These are phyloP conservation scores for Tetracladium setigerum DNA, from an alignment of 495 filamentous ascomycete species.

Conservation along the genomic window DNA sequence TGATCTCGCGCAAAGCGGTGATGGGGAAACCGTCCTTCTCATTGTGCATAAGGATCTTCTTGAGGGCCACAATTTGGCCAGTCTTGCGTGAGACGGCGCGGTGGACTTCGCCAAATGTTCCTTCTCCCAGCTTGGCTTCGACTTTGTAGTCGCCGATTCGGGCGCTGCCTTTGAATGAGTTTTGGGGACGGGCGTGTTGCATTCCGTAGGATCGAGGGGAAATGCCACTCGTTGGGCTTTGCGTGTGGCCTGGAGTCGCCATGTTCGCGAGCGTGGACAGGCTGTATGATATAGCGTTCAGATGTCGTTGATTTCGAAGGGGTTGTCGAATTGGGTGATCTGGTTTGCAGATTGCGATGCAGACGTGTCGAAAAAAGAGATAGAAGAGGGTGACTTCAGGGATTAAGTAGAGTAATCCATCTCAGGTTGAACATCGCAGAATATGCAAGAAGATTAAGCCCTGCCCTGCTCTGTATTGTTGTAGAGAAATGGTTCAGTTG, in stretches of 20 bases:
- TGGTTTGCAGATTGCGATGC: too few relatives aligned
- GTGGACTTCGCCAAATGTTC: constrained; percentile 96
- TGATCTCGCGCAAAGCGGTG: constrained; percentile 81
- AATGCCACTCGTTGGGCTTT: constrained; percentile 11
- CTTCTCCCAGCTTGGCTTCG: constrained; percentile 87
- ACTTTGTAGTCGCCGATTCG: constrained; percentile 84
- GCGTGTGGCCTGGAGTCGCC: constrained; percentile 15
- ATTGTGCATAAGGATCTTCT: constrained; percentile 90
- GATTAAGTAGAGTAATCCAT: too few relatives aligned
- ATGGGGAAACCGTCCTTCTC: constrained; percentile 81
- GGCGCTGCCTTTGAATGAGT: constrained; percentile 74
- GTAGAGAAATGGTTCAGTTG: too few relatives aligned
- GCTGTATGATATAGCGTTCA: not conserved
- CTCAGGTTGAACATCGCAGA: too few relatives aligned
- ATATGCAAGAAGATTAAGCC: too few relatives aligned
- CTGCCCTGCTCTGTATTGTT: too few relatives aligned
- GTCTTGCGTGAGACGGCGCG: constrained; percentile 73
- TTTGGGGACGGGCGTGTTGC: constrained; percentile 9
- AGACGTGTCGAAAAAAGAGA: too few relatives aligned
- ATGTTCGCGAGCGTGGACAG: constrained; percentile 1
- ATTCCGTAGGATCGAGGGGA: constrained; percentile 13
- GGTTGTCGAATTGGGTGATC: too few relatives aligned
- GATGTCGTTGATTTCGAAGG: too few relatives aligned
- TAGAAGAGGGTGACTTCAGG: too few relatives aligned
- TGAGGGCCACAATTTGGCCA: constrained; percentile 71